Percentiles rank a stretch among this genome's conserved stretches.
phyloP scores from a whole-genome alignment of 1,284 basidiomycete species.

The Cryptococcus sp. region DNA sequence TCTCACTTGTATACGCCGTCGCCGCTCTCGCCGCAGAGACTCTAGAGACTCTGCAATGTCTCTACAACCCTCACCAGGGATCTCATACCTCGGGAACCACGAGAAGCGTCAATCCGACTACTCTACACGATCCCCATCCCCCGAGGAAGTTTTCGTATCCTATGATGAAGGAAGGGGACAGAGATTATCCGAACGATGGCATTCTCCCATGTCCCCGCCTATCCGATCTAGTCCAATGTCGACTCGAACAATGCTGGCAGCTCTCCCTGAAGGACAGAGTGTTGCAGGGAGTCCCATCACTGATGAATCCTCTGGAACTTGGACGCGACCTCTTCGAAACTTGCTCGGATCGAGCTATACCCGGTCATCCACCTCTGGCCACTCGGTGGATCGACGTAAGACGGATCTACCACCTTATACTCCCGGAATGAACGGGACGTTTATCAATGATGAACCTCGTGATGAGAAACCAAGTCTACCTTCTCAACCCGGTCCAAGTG shows the following conservation, averaged over 20 bases:
- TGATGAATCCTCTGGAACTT: not conserved
- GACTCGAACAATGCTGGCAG: not conserved
- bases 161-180: constrained; percentile 17
- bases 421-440: constrained; percentile 9
- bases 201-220: constrained; percentile 1
- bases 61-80: not conserved
- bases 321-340: constrained; percentile 1
- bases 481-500: not conserved
- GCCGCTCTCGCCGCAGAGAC: not conserved
- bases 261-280: not conserved
- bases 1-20: not conserved
- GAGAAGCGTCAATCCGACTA: not conserved
- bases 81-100: no score
- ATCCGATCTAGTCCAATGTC: not conserved
- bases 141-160: constrained; percentile 15
- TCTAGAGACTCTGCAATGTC: not conserved
- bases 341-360: not conserved
- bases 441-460: not conserved
- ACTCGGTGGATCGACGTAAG: not conserved
- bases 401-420: constrained; percentile 17
- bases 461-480: not conserved
- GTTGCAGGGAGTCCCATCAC: not conserved
- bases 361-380: not conserved
- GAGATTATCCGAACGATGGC: constrained; percentile 15
- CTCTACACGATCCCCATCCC: not conserved